Conservation (phyloP, 2,329 filamentous ascomycete species). For the Capronia epimyces region DNA sequence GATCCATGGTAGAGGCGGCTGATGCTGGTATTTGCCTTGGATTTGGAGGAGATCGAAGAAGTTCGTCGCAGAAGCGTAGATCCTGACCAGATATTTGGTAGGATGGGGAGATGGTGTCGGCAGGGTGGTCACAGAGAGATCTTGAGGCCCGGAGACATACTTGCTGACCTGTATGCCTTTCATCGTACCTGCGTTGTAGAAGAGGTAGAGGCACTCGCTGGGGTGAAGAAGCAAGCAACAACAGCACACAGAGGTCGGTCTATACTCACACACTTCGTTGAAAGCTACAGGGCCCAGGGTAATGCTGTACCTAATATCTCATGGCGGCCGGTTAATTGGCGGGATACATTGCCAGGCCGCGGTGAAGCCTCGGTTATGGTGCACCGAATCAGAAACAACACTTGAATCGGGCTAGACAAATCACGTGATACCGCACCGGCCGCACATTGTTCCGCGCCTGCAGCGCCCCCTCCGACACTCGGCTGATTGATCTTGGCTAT, state of each 20-base stretch:
- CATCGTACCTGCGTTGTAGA: conserved; percentile 14
- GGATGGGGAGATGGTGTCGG: conserved; percentile 66
- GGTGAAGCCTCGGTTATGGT: neutral
- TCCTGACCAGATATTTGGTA: conserved; percentile 77
- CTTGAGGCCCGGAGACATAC: conserved; percentile 61
- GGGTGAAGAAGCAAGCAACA: neutral
- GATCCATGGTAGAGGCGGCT: conserved; percentile 82
- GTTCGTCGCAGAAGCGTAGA: conserved; percentile 84
- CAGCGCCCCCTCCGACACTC: neutral
- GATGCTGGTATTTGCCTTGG: conserved; percentile 89
- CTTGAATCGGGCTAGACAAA: neutral
- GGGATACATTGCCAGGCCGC: neutral
- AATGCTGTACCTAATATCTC: neutral
- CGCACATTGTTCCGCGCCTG: neutral
- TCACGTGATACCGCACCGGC: neutral
- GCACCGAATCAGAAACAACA: neutral
- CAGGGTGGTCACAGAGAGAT: conserved; percentile 69
- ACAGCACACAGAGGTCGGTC: neutral
- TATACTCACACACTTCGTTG: neutral
- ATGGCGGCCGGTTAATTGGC: neutral
- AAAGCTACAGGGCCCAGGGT: neutral
- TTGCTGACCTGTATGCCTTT: conserved; percentile 28
- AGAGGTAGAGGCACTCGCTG: neutral
- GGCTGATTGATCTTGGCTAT: neutral
- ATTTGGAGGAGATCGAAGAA: conserved; percentile 98